phyloP scores from a whole-genome alignment of 2,329 filamentous ascomycete genomes.

The Alternaria infectoria region DNA sequence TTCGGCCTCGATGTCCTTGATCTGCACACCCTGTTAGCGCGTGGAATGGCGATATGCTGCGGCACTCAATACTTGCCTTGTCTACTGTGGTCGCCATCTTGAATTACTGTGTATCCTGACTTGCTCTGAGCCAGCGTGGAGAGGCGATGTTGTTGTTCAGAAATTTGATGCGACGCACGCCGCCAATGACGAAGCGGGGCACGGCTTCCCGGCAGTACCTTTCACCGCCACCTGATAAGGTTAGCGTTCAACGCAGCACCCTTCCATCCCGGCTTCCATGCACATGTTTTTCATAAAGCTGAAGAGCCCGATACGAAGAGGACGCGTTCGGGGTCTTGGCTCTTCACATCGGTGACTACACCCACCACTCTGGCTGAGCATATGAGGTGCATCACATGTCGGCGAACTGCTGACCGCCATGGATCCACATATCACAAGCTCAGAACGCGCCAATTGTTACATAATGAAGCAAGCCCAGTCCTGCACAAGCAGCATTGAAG shows the following conservation, averaged over 20 bases:
- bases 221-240: conserved; percentile 13
- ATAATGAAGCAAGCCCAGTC: conserved; percentile 27
- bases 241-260: conserved; percentile 4
- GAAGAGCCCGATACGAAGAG: too few species aligned
- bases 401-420: conserved; percentile 26
- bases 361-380: neutral
- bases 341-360: conserved; percentile 9
- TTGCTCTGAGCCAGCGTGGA: conserved; percentile 3
- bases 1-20: conserved; percentile 96
- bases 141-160: conserved; percentile 18
- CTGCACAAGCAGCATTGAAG: conserved; percentile 8
- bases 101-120: conserved; percentile 32
- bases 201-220: conserved; percentile 19
- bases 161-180: conserved; percentile 40
- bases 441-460: conserved; percentile 32
- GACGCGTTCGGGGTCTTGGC: conserved; percentile 18
- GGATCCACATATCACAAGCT: conserved; percentile 20
- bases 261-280: conserved; percentile 11
- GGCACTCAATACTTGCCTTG: conserved; percentile 67
- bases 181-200: conserved; percentile 37
- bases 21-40: conserved; percentile 61
- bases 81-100: conserved; percentile 97
- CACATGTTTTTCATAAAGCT: too few species aligned
- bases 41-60: conserved; percentile 33
- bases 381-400: conserved; percentile 13